Percentiles rank a stretch among this genome's conserved stretches.
phyloP scores from a whole-genome alignment of 306 rosid genomes.

The Cicer cuneatum region DNA sequence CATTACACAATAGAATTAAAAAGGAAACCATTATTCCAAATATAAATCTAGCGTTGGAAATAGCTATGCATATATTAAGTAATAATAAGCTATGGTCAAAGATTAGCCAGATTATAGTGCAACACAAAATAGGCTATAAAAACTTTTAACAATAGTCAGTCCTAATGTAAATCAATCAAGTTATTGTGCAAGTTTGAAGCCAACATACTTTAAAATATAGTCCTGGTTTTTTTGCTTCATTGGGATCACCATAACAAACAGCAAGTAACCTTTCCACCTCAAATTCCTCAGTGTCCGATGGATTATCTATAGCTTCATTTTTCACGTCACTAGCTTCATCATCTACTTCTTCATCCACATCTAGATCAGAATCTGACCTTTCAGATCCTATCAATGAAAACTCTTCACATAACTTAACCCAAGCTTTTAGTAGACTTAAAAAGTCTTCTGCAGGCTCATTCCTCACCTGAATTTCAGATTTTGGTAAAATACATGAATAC shows the following conservation, averaged over 20 bases:
- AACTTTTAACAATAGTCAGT: neutral
- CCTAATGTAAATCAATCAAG: neutral
- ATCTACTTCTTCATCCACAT: conserved; percentile 5
- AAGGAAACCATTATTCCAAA: neutral
- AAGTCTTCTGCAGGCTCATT: conserved; percentile 55
- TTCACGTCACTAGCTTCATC: neutral
- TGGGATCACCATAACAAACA: conserved; percentile 56
- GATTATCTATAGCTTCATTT: neutral
- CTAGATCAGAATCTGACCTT: conserved; percentile 10
- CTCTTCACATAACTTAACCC: conserved; percentile 50
- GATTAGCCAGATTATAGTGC: neutral
- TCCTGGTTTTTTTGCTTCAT: conserved; percentile 40
- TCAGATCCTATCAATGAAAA: conserved; percentile 30
- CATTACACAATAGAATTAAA: neutral
- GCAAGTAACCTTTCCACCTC: conserved; percentile 54
- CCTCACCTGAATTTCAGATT: conserved; percentile 45
- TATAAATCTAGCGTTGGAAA: neutral
- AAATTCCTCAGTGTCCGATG: conserved; percentile 50
- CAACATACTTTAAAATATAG: conserved; percentile 51
- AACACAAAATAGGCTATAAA: neutral
- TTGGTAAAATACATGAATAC: neutral
- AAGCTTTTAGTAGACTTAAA: conserved; percentile 46
- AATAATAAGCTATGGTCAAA: neutral
- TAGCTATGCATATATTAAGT: neutral
- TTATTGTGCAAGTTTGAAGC: neutral